Percentiles rank a stretch among this genome's conserved stretches.
phyloP scores from a whole-genome alignment of 768 basidiomycete genomes.

The Pseudohyphozyma bogoriensis region DNA sequence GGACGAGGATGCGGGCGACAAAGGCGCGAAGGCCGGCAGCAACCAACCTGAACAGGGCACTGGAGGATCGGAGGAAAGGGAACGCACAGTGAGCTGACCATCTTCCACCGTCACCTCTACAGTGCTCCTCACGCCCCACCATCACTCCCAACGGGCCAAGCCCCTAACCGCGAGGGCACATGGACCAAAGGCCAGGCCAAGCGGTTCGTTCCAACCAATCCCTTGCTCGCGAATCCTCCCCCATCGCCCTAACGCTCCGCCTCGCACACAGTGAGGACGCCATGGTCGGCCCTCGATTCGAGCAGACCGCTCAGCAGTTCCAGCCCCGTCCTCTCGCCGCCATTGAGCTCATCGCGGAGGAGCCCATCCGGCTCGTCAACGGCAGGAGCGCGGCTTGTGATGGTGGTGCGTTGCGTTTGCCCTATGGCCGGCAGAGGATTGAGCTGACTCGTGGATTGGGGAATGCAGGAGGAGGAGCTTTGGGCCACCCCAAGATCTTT shows the following conservation, averaged over 20 bases:
- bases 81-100: too few species aligned
- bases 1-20: too few species aligned
- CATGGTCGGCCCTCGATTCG: slow-evolving; percentile 63
- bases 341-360: slow-evolving; percentile 75
- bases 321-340: slow-evolving; percentile 86
- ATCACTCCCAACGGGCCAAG: slow-evolving; percentile 43
- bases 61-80: too few species aligned
- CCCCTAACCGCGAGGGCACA: slow-evolving; percentile 68
- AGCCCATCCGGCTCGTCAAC: slow-evolving; percentile 71
- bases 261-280: slow-evolving; percentile 33
- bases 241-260: neutral
- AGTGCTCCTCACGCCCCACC: slow-evolving; percentile 29
- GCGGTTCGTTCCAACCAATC: slow-evolving; percentile 45
- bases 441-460: neutral
- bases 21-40: too few species aligned
- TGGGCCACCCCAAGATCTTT: slow-evolving; percentile 93
- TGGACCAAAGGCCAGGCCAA: slow-evolving; percentile 79
- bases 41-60: too few species aligned
- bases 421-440: neutral
- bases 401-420: slow-evolving; percentile 61
- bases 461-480: slow-evolving; percentile 68
- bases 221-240: neutral
- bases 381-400: slow-evolving; percentile 84
- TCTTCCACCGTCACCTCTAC: too few species aligned
- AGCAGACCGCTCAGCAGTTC: slow-evolving; percentile 75